These are phyloP conservation scores for Nitzschia sp. DNA, from an alignment of 108 stramenopile species.

Conservation along the genomic window DNA sequence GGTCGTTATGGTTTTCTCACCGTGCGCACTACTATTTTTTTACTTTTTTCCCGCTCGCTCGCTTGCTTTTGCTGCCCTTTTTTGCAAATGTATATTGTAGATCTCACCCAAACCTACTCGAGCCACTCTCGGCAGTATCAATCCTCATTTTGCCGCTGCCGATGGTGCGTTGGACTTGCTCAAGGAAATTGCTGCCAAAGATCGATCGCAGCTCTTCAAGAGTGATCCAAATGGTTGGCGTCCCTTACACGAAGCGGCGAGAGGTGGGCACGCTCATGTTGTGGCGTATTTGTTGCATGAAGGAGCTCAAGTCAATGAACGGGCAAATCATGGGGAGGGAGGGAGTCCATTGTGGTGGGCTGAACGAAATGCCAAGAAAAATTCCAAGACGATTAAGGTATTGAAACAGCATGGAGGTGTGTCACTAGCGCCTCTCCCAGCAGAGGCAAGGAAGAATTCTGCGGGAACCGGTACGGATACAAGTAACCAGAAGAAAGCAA, in stretches of 20 bases:
- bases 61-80: not conserved
- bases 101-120: constrained; percentile 20
- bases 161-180: constrained; percentile 49
- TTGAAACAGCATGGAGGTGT: constrained; percentile 42
- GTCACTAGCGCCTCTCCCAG: constrained; percentile 28
- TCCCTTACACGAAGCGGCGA: constrained; percentile 81
- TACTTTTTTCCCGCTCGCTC: not conserved
- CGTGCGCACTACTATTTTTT: not conserved
- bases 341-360: constrained; percentile 74
- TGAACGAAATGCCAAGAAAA: constrained; percentile 32
- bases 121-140: constrained; percentile 21
- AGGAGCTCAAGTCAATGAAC: constrained; percentile 54
- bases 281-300: constrained; percentile 48
- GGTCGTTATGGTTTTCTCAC: not conserved
- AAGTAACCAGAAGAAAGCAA: constrained; percentile 20
- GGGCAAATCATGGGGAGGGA: constrained; percentile 63
- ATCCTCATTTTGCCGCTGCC: constrained; percentile 56
- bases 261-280: constrained; percentile 65
- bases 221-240: constrained; percentile 80
- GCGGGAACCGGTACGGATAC: no score
- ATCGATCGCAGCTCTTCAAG: constrained; percentile 47
- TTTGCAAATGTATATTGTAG: not conserved
- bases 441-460: not conserved
- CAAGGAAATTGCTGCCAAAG: constrained; percentile 39
- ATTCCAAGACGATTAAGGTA: constrained; percentile 36